These are phyloP conservation scores for Pyronema domesticum DNA, from an alignment of 495 filamentous ascomycete genomes.

Conservation along the genomic window DNA sequence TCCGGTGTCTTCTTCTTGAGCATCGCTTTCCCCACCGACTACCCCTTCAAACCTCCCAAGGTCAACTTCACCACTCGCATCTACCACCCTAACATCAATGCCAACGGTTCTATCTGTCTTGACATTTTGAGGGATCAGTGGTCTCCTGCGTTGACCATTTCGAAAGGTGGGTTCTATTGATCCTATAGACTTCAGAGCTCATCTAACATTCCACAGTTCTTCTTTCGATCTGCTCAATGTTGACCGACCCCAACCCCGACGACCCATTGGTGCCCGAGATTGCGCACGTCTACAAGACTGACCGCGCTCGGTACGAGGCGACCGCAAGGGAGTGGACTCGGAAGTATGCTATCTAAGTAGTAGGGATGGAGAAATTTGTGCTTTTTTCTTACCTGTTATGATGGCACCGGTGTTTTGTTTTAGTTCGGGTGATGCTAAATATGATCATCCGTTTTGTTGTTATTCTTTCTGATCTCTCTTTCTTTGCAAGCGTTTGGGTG, in stretches of 20 bases:
- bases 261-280: slow-evolving; percentile 97
- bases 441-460: too few relatives aligned
- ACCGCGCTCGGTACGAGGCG: slow-evolving; percentile 82
- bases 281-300: slow-evolving; percentile 99
- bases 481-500: too few relatives aligned
- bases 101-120: slow-evolving; percentile 95
- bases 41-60: slow-evolving; percentile 99
- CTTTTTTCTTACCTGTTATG: too few relatives aligned
- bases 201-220: slow-evolving; percentile 41
- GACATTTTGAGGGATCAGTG: slow-evolving; percentile 97
- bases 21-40: slow-evolving; percentile 98
- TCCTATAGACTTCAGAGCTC: neutral
- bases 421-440: too few relatives aligned
- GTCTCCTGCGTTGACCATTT: slow-evolving; percentile 96
- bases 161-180: slow-evolving; percentile 57
- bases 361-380: too few relatives aligned
- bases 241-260: slow-evolving; percentile 97
- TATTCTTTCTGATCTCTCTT: too few relatives aligned
- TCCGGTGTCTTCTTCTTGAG: slow-evolving; percentile 95
- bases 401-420: too few relatives aligned
- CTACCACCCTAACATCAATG: slow-evolving; percentile 99
- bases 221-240: slow-evolving; percentile 98
- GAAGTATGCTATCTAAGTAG: slow-evolving; percentile 76
- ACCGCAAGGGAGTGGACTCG: slow-evolving; percentile 96
- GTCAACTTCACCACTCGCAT: slow-evolving; percentile 99